phyloP scores from a whole-genome alignment of 2,329 filamentous ascomycete species.

The Phialophora tarda region DNA sequence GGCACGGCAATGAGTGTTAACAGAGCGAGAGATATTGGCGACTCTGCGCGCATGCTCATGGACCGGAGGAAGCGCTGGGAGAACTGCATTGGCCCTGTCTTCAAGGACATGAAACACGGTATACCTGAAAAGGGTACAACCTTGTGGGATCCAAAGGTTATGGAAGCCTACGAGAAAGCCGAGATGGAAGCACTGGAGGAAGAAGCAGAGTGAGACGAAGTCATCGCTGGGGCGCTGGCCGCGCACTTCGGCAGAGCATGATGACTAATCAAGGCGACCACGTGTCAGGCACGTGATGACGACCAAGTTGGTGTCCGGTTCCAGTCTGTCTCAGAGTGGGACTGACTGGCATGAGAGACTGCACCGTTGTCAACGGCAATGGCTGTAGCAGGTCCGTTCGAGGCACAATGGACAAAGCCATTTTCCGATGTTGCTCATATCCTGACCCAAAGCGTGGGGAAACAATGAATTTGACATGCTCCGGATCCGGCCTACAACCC shows the following conservation, averaged over 20 bases:
- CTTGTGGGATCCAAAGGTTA: constrained; percentile 75
- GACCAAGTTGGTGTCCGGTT: neutral
- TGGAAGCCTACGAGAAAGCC: constrained; percentile 74
- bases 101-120: constrained; percentile 78
- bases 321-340: neutral
- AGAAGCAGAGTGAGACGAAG: constrained; percentile 50
- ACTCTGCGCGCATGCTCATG: constrained; percentile 90
- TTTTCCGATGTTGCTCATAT: neutral
- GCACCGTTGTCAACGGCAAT: neutral
- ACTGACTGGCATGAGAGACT: neutral
- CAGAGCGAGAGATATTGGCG: constrained; percentile 77
- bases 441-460: neutral
- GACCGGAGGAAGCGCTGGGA: constrained; percentile 89
- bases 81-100: constrained; percentile 86
- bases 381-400: neutral
- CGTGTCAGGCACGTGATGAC: neutral
- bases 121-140: constrained; percentile 72
- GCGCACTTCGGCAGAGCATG: neutral
- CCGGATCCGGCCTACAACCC: constrained; percentile 6
- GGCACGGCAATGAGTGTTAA: constrained; percentile 62
- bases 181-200: constrained; percentile 84
- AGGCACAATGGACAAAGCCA: constrained; percentile 6
- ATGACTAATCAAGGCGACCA: neutral
- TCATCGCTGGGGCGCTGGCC: neutral
- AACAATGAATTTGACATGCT: constrained; percentile 9